Evolutionary conservation across 1,139 yeast species (phyloP).

Genomic region (Yarrowia galli): DNA sequence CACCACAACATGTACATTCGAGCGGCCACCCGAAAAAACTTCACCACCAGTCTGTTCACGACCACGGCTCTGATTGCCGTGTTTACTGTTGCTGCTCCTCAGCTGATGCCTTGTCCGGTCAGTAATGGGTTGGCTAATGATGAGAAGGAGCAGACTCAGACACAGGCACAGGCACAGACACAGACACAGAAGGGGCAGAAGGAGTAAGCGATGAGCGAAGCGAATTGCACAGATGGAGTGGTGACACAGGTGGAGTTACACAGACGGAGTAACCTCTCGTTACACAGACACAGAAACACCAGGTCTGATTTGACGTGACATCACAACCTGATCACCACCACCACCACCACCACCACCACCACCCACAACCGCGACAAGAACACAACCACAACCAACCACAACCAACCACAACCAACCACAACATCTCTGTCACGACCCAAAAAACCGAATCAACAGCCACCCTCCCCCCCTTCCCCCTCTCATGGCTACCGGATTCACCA

Average conservation of each 20-base stretch:
- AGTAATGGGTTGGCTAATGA: conserved; percentile 13
- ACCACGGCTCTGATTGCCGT: conserved; percentile 79
- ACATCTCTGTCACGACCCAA: too few species aligned
- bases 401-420: background rate
- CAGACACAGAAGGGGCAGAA: conserved; percentile 5
- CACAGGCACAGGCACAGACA: too few species aligned
- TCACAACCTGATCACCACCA: background rate
- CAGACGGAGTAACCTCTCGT: too few species aligned
- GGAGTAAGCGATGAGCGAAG: too few species aligned
- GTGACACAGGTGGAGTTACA: too few species aligned
- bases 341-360: background rate
- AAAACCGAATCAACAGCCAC: too few species aligned
- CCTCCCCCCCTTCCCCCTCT: too few species aligned
- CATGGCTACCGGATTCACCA: background rate
- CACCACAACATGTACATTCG: conserved; percentile 53
- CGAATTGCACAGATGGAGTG: too few species aligned
- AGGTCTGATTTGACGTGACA: background rate
- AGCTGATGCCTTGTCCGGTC: conserved; percentile 75
- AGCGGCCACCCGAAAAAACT: conserved; percentile 62
- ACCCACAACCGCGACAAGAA: too few species aligned
- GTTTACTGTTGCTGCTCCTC: conserved; percentile 72
- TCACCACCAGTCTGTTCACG: conserved; percentile 72
- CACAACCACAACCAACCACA: background rate
- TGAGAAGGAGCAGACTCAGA: conserved; percentile 15
- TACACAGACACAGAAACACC: too few species aligned